Evolutionary conservation across 495 filamentous ascomycete genomes (phyloP).

Genomic region (Hyaloscypha variabilis): DNA sequence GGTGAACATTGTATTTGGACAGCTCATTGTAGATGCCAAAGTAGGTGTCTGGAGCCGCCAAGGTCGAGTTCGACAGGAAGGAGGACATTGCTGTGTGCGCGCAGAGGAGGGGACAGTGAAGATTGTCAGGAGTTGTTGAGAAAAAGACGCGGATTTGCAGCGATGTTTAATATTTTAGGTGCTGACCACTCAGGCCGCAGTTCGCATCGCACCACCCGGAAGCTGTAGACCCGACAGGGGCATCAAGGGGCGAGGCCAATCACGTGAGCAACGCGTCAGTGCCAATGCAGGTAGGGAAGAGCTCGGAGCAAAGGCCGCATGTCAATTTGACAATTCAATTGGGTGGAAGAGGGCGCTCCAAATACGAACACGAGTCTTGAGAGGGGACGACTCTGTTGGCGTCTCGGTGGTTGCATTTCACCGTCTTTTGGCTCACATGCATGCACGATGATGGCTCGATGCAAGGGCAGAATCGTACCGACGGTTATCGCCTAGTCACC

Average conservation of each 20-base stretch:
- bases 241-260: not conserved
- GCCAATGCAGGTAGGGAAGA: not conserved
- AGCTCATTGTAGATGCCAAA: constrained; percentile 86
- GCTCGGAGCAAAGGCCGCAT: not conserved
- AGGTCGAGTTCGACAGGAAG: constrained; percentile 30
- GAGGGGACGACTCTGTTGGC: no score
- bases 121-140: constrained; percentile 12
- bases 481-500: not conserved
- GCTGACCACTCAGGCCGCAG: constrained; percentile 10
- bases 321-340: not conserved
- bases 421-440: not conserved
- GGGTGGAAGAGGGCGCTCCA: not conserved
- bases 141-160: constrained; percentile 3
- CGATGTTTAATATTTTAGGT: not conserved
- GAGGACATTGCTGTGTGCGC: constrained; percentile 17
- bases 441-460: not conserved
- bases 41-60: constrained; percentile 59
- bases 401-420: not conserved
- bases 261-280: constrained; percentile 1
- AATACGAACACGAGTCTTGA: not conserved
- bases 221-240: not conserved
- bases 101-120: not conserved
- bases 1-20: constrained; percentile 80
- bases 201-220: not conserved
- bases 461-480: not conserved